Percentiles rank a stretch among this genome's conserved stretches.
phyloP scores from a whole-genome alignment of 345 rosid species.

The Excoecaria cochinchinensis region DNA sequence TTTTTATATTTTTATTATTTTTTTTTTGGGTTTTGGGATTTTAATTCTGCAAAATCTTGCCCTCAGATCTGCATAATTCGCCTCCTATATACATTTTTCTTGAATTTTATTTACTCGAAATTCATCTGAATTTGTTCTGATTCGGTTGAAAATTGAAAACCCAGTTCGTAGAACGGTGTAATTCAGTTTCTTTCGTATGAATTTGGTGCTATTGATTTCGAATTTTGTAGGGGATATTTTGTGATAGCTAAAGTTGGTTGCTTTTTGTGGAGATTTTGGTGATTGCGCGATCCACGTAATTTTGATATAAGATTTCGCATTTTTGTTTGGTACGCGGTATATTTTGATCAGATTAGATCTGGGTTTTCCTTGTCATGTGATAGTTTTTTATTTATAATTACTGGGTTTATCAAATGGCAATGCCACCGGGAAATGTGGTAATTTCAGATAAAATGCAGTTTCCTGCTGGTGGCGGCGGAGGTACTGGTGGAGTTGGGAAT shows the following conservation, averaged over 20 bases:
- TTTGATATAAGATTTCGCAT: neutral
- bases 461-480: slow-evolving; percentile 28
- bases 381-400: slow-evolving; percentile 6
- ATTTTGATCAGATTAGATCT: slow-evolving; percentile 15
- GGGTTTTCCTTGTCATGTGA: slow-evolving; percentile 7
- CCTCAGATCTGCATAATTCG: slow-evolving; percentile 12
- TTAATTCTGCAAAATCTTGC: neutral
- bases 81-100: neutral
- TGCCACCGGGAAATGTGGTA: slow-evolving; percentile 71
- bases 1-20: neutral
- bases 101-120: neutral
- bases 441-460: slow-evolving; percentile 66
- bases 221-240: neutral
- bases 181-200: neutral
- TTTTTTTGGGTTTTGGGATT: neutral
- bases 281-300: neutral
- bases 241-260: neutral
- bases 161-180: neutral
- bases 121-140: neutral
- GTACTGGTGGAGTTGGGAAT: slow-evolving; percentile 17
- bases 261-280: neutral
- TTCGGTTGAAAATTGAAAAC: neutral
- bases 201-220: neutral
- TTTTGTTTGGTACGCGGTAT: neutral
- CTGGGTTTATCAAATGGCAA: slow-evolving; percentile 50